Base-by-base conservation (phyloP, 495 filamentous ascomycete genomes). In the Cryomyces minteri region DNA sequence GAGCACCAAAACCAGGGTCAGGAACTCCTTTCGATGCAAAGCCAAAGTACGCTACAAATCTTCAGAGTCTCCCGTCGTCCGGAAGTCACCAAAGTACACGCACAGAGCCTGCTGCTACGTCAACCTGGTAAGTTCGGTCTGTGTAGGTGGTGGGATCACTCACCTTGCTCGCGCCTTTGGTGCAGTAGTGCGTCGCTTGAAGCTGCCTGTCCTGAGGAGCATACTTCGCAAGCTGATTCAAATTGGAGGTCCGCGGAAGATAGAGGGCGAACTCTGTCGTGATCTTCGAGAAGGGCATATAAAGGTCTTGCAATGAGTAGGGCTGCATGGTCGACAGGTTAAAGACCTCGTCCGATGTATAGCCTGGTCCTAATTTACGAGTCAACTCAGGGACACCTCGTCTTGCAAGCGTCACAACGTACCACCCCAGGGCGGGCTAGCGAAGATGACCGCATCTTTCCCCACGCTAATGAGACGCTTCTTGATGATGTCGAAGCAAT, bases 361-460 rank as follows among this genome's bases (percentile, higher is more conserved):
- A 98, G 33, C 72, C 75, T 4, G 85, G 84, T 2, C 90, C 77
- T 81, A 40, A 34, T 31, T 0, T 8, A 18, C 8, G 4, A 42
- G 4, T 44, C 11, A 39, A 12, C 34, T 37, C 34, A 37, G 34
- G n/a, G n/a, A n/a, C n/a, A n/a, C n/a, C n/a, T n/a, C n/a, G n/a
- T n/a, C n/a, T 38, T 9, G 12, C 9, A 38, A 14, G 1, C 34
- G 34, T 14, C 9, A 9, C 36, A 32, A 56, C 71, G 51, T 63
- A 79, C 77, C 90, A 48, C 90, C 90, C 90, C 90, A 98, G 0
- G 90, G 90, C 32, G 90, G 90, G 52, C 85, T 94, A 5, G 80
- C 82, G 64, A 96, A 98, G 2, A 95, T 56, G 7, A 82, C 70
- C 32, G 79, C 79, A 7, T 58, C 44, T 39, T 58, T 56, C 11